These are phyloP conservation scores for Polysphondylium violaceum DNA, from an alignment of 78 protist species.

Conservation along the genomic window DNA sequence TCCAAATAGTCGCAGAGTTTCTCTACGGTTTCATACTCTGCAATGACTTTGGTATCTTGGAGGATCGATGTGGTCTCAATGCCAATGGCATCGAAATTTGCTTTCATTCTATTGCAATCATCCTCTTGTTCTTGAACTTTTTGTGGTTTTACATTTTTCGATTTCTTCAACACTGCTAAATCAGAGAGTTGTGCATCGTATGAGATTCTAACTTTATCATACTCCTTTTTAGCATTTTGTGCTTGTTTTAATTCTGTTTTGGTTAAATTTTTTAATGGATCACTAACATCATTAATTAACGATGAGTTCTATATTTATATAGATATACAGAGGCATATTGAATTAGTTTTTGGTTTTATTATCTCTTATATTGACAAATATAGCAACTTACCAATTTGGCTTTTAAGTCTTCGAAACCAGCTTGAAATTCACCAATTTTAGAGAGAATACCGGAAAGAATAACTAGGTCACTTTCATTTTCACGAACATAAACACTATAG, in stretches of 20 bases:
- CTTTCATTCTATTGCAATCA: slow-evolving; percentile 23
- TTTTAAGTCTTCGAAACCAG: slow-evolving; percentile 77
- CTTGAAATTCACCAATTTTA: slow-evolving; percentile 81
- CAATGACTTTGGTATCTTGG: slow-evolving; percentile 58
- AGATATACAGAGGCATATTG: not conserved
- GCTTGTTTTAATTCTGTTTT: slow-evolving; percentile 73
- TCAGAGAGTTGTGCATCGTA: slow-evolving; percentile 68
- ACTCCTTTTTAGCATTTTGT: slow-evolving; percentile 49
- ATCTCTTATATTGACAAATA: not conserved
- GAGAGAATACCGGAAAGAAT: slow-evolving; percentile 71
- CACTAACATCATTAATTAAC: slow-evolving; percentile 72
- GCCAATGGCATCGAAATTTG: slow-evolving; percentile 51
- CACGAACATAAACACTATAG: slow-evolving; percentile 70
- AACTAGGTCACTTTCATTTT: slow-evolving; percentile 44
- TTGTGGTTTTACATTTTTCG: slow-evolving; percentile 52
- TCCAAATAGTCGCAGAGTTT: slow-evolving; percentile 72
- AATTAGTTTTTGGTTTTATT: not conserved
- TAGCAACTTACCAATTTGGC: slow-evolving; percentile 58
- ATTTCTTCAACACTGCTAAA: slow-evolving; percentile 25
- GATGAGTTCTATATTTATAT: slow-evolving; percentile 29
- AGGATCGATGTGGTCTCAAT: slow-evolving; percentile 18
- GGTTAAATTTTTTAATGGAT: slow-evolving; percentile 55
- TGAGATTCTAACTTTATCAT: slow-evolving; percentile 58
- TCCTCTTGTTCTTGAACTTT: slow-evolving; percentile 58
- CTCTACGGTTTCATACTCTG: slow-evolving; percentile 72